These are phyloP conservation scores for Gossypium australe DNA, from an alignment of 345 rosid genomes.

Conservation along the genomic window DNA sequence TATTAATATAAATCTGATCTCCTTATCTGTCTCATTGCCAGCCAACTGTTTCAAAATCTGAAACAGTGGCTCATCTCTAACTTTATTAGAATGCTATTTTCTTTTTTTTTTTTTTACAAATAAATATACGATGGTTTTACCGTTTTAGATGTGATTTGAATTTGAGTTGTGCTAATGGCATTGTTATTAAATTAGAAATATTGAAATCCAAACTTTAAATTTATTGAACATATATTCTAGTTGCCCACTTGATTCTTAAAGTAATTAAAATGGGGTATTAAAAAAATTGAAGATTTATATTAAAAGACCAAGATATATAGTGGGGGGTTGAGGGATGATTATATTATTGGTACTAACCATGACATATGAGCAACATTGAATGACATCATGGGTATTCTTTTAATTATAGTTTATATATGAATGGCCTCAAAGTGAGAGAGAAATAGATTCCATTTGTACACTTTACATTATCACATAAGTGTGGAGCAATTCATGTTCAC, in stretches of 20 bases:
- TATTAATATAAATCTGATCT: background rate
- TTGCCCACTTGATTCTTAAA: background rate
- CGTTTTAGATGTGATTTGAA: fast-evolving
- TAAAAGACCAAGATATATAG: background rate
- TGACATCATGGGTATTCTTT: conserved; percentile 28
- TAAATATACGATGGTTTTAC: too few relatives aligned
- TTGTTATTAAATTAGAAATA: too few relatives aligned
- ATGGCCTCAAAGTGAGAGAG: conserved; percentile 21
- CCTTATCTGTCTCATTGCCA: conserved; percentile 15
- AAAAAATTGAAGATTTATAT: conserved; percentile 18
- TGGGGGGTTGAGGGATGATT: background rate
- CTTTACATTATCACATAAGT: background rate
- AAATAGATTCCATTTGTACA: background rate
- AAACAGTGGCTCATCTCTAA: conserved; percentile 22
- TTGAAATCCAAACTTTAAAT: background rate
- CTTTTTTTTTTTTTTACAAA: too few relatives aligned
- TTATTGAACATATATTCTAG: background rate
- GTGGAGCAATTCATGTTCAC: background rate
- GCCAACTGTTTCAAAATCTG: conserved; percentile 42
- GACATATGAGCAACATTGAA: conserved; percentile 31
- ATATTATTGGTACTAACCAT: conserved; percentile 6
- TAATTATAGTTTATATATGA: too few relatives aligned
- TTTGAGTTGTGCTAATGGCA: fast-evolving
- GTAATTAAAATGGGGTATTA: conserved; percentile 10
- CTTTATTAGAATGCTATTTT: background rate